Conservation (phyloP, 2,329 filamentous ascomycete genomes). For the Bipolaris victoriae region DNA sequence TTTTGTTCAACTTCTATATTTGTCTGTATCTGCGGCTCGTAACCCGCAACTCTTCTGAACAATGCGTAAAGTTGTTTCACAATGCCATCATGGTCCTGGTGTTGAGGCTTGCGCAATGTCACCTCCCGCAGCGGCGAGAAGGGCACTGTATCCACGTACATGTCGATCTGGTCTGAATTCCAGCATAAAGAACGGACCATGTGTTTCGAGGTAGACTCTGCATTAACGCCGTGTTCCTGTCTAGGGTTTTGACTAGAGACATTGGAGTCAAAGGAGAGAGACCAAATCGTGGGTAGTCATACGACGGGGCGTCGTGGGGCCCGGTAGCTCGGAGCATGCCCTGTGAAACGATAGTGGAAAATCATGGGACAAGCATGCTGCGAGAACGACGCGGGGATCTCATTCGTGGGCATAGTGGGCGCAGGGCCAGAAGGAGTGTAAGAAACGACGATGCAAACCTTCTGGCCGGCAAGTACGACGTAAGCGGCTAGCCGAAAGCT, state of each 20-base stretch:
- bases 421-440: not conserved
- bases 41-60: not conserved
- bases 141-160: not conserved
- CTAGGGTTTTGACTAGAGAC: not conserved
- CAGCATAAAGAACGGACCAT: not conserved
- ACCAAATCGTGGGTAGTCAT: not conserved
- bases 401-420: not conserved
- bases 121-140: not conserved
- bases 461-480: not conserved
- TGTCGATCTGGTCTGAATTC: not conserved
- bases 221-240: not conserved
- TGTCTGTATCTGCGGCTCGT: not conserved
- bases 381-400: not conserved
- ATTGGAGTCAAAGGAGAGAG: not conserved
- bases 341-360: not conserved
- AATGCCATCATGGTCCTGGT: not conserved
- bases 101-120: not conserved
- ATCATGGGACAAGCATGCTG: not conserved
- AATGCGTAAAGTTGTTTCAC: not conserved
- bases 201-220: not conserved
- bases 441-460: slow-evolving; percentile 8
- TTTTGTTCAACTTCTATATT: not conserved
- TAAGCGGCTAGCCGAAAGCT: not conserved
- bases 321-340: not conserved
- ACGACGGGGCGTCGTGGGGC: not conserved